Evolutionary conservation across 352 stramenopile species (phyloP).

Genomic region (Globisporangium alternatum): DNA sequence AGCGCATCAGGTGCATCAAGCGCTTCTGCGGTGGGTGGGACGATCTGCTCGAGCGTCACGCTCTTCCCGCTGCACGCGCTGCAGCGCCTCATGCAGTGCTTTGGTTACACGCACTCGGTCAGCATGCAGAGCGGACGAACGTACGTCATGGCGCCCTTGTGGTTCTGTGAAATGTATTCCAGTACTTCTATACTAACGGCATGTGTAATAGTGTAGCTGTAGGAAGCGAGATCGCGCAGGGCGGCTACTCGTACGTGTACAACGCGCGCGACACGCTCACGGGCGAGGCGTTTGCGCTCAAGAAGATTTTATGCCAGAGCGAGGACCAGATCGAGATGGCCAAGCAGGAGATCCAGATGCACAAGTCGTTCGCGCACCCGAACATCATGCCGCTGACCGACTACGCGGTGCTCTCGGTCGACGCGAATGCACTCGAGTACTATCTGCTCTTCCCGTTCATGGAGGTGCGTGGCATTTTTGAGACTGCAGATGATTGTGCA

Average conservation of each 20-base stretch:
- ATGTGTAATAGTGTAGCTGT: slow-evolving; percentile 40
- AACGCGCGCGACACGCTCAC: slow-evolving; percentile 64
- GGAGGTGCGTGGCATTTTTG: slow-evolving; percentile 33
- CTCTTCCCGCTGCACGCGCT: slow-evolving; percentile 57
- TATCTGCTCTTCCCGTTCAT: slow-evolving; percentile 88
- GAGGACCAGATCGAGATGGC: slow-evolving; percentile 77
- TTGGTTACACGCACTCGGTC: slow-evolving; percentile 64
- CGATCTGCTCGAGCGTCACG: slow-evolving; percentile 55
- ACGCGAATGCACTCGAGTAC: slow-evolving; percentile 51
- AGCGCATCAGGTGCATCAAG: slow-evolving; percentile 15
- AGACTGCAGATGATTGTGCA: not conserved
- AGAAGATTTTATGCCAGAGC: slow-evolving; percentile 88
- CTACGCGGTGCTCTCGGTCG: slow-evolving; percentile 61
- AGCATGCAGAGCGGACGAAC: slow-evolving; percentile 72
- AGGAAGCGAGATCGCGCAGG: slow-evolving; percentile 73
- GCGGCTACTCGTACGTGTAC: slow-evolving; percentile 88
- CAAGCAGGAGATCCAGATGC: slow-evolving; percentile 80
- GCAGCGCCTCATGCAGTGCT: slow-evolving; percentile 65
- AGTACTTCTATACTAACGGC: not conserved
- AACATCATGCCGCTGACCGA: slow-evolving; percentile 86
- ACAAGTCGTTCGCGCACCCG: slow-evolving; percentile 67
- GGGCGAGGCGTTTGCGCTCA: slow-evolving; percentile 81
- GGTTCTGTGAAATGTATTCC: not conserved
- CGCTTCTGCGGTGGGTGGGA: slow-evolving; percentile 14
- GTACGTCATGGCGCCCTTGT: slow-evolving; percentile 27